Evolutionary conservation across 306 rosid species (phyloP).

Genomic region (Dryas alaskensis): DNA sequence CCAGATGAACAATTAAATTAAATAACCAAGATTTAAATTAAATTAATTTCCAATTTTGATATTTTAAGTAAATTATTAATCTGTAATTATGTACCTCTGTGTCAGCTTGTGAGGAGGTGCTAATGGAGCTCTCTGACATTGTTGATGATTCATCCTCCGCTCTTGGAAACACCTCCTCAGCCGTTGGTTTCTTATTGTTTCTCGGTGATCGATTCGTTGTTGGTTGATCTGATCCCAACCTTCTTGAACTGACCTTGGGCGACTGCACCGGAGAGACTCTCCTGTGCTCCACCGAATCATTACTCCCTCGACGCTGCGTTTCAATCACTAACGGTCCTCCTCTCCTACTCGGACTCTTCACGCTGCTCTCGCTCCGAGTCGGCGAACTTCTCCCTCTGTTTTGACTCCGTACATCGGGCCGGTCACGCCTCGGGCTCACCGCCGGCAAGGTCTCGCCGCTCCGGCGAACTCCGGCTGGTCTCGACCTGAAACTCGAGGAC

Average conservation of each 20-base stretch:
- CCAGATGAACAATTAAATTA: too few relatives aligned
- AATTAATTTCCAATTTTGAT: too few relatives aligned
- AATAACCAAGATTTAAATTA: too few relatives aligned
- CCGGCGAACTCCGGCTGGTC: conserved; percentile 39
- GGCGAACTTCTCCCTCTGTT: conserved; percentile 36
- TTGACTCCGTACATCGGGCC: conserved; percentile 37
- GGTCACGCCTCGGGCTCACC: conserved; percentile 39
- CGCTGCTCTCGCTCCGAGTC: conserved; percentile 32
- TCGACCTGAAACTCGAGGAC: conserved; percentile 39
- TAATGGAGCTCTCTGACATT: conserved; percentile 67
- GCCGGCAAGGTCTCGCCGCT: conserved; percentile 26
- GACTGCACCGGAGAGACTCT: conserved; percentile 70
- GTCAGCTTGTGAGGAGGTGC: conserved; percentile 63
- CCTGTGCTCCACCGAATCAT: conserved; percentile 47
- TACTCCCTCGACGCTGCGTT: conserved; percentile 39
- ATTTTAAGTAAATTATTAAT: too few relatives aligned
- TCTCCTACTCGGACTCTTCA: conserved; percentile 55
- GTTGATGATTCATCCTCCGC: conserved; percentile 73
- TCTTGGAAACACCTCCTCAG: conserved; percentile 19
- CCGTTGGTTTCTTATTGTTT: conserved; percentile 44
- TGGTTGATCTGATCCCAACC: conserved; percentile 36
- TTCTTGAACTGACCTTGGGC: conserved; percentile 47
- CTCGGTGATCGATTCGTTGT: conserved; percentile 54
- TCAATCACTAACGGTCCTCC: conserved; percentile 42
- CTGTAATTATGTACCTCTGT: conserved; percentile 51